Evolutionary conservation across 1,284 basidiomycete species (phyloP).

Genomic region (Neotropicomus parvogracilis): DNA sequence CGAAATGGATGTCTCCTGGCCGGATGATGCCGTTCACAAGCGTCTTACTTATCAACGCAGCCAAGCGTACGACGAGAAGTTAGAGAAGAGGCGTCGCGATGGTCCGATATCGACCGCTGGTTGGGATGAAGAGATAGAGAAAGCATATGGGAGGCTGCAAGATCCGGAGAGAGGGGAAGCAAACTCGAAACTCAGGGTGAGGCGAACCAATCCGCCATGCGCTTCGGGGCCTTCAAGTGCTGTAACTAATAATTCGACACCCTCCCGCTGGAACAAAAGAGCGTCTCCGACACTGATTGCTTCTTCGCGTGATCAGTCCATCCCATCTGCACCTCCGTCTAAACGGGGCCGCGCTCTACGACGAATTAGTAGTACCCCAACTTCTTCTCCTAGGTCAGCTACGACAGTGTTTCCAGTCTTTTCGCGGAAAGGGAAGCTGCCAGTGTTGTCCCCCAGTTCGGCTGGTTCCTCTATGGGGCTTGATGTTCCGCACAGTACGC

Average conservation of each 20-base stretch:
- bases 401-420: background rate
- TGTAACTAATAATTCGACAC: conserved; percentile 3
- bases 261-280: conserved; percentile 8
- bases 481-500: conserved; percentile 2
- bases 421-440: conserved; percentile 10
- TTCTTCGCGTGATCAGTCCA: conserved; percentile 18
- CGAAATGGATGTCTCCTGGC: conserved; percentile 32
- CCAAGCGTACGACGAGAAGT: conserved; percentile 46
- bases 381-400: conserved; percentile 11
- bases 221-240: conserved; percentile 8
- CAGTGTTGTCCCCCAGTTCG: conserved; percentile 9
- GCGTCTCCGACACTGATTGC: conserved; percentile 17
- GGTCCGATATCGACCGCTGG: conserved; percentile 11
- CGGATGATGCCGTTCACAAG: conserved; percentile 40
- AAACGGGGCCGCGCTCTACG: conserved; percentile 14
- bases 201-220: conserved; percentile 14
- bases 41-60: conserved; percentile 38
- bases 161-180: conserved; percentile 30
- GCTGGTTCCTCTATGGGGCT: conserved; percentile 11
- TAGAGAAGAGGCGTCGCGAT: conserved; percentile 16
- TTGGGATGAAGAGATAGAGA: conserved; percentile 32
- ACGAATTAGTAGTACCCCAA: conserved; percentile 8
- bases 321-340: conserved; percentile 9
- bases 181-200: conserved; percentile 25
- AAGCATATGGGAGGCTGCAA: conserved; percentile 16